A percentile compares a stretch with the other conserved stretches of the same genome.
Conservation (phyloP, 2,329 filamentous ascomycete species). For the Helotiales sp. region DNA sequence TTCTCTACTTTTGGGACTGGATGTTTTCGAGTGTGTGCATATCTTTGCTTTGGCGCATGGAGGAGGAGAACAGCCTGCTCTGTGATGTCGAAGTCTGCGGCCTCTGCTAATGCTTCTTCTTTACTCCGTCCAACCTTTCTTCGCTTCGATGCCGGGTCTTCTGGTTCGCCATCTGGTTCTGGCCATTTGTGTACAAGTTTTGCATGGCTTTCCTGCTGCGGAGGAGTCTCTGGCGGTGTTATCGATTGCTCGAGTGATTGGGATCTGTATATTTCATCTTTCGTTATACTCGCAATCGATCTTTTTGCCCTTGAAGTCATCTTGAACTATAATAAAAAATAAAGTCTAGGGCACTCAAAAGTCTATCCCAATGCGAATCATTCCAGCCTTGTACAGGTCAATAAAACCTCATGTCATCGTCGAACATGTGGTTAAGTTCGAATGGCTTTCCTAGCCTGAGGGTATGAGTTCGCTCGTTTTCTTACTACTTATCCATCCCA, state of each 20-base stretch:
- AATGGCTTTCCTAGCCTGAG: background rate
- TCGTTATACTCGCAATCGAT: background rate
- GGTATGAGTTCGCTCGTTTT: background rate
- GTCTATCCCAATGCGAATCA: no score
- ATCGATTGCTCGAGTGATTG: conserved; percentile 22
- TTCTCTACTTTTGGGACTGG: conserved; percentile 46
- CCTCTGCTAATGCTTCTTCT: background rate
- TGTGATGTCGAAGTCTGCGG: conserved; percentile 12
- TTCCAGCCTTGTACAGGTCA: no score
- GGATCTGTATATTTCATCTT: conserved; percentile 19
- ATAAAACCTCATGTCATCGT: background rate
- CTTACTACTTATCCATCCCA: conserved; percentile 1
- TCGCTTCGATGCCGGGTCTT: conserved; percentile 6
- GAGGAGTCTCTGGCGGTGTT: conserved; percentile 26
- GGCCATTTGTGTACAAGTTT: conserved; percentile 26
- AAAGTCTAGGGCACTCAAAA: no score
- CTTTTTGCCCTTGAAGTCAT: background rate
- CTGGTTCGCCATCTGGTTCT: conserved; percentile 25
- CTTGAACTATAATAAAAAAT: no score
- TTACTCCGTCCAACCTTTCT: background rate
- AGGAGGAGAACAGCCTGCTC: conserved; percentile 50
- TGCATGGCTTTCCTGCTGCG: conserved; percentile 3
- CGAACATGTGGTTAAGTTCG: background rate
- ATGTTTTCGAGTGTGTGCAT: conserved; percentile 46
- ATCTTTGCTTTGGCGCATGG: conserved; percentile 50